Percentiles rank a stretch among this genome's conserved stretches.
phyloP scores from a whole-genome alignment of 805 yeast genomes.

The Barnettozyma pratensis region DNA sequence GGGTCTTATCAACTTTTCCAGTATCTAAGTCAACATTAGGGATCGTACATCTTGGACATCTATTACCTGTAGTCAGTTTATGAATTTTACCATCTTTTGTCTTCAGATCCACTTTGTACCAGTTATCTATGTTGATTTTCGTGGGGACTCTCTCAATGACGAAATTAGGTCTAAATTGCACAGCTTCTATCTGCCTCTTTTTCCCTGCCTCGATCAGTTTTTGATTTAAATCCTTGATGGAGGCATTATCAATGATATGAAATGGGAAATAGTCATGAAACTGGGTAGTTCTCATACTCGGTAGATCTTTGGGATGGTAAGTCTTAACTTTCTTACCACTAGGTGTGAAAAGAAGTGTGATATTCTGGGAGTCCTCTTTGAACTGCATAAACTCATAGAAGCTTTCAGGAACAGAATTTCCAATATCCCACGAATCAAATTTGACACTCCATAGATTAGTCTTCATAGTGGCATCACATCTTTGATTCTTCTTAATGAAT shows the following conservation, averaged over 20 bases:
- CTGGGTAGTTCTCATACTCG: conserved; percentile 8
- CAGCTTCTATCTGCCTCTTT: conserved; percentile 7
- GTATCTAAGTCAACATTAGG: conserved; percentile 14
- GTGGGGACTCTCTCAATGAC: conserved; percentile 5
- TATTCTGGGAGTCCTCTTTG: conserved; percentile 3
- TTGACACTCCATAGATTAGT: conserved; percentile 19
- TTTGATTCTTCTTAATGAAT: conserved; percentile 9
- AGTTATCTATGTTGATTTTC: conserved; percentile 8
- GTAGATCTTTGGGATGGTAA: conserved; percentile 12
- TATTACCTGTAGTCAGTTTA: conserved; percentile 14
- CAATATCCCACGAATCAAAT: conserved; percentile 13
- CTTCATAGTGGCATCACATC: background rate
- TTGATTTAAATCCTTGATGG: conserved; percentile 10
- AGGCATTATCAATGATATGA: conserved; percentile 10
- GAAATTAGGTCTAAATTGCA: conserved; percentile 18
- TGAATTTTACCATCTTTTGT: background rate
- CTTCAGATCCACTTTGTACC: conserved; percentile 7
- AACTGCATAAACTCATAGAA: conserved; percentile 14
- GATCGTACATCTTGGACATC: conserved; percentile 18
- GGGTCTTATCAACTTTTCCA: conserved; percentile 15
- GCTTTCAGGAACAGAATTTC: conserved; percentile 15
- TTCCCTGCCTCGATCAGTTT: conserved; percentile 2
- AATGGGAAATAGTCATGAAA: conserved; percentile 22
- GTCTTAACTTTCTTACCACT: conserved; percentile 15
- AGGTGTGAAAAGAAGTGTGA: conserved; percentile 14